phyloP scores from a whole-genome alignment of 2,329 filamentous ascomycete genomes.

The Neofusicoccum sp. region DNA sequence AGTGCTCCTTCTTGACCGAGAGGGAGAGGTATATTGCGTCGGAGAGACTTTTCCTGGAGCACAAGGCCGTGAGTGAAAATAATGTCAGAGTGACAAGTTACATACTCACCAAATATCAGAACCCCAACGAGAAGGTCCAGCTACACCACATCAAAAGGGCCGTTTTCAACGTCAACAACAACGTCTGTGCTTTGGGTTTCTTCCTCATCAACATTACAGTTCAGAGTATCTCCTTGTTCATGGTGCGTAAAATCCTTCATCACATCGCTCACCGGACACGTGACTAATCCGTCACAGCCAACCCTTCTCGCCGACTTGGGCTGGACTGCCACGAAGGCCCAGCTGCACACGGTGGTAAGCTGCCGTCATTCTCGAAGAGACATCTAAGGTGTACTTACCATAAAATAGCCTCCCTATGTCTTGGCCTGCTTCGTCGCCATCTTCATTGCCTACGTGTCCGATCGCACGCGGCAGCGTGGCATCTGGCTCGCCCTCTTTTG shows the following conservation, averaged over 20 bases:
- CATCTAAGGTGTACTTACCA: not conserved
- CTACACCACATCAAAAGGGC: slow-evolving; percentile 54
- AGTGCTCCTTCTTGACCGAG: slow-evolving; percentile 54
- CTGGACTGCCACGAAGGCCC: slow-evolving; percentile 41
- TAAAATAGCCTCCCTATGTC: slow-evolving; percentile 38
- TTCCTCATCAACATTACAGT: slow-evolving; percentile 65
- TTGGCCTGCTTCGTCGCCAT: slow-evolving; percentile 41
- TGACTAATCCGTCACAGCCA: slow-evolving; percentile 30
- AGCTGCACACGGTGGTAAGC: slow-evolving; percentile 38
- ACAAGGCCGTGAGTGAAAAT: slow-evolving; percentile 29
- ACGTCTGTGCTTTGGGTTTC: slow-evolving; percentile 61
- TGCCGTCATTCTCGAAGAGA: not conserved
- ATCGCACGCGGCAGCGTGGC: slow-evolving; percentile 42
- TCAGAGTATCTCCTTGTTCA: slow-evolving; percentile 47
- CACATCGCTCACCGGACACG: not conserved
- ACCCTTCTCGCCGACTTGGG: slow-evolving; percentile 42
- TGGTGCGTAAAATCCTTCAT: slow-evolving; percentile 37
- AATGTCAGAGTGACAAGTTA: not conserved
- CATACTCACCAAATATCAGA: slow-evolving; percentile 31
- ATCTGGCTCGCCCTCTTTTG: slow-evolving; percentile 41
- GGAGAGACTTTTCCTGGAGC: slow-evolving; percentile 55
- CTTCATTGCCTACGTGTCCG: slow-evolving; percentile 38
- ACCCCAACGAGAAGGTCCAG: slow-evolving; percentile 48
- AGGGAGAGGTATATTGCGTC: slow-evolving; percentile 59
- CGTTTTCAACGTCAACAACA: slow-evolving; percentile 61